Conservation (phyloP, 2,329 filamentous ascomycete species). For the Beauveria sp. region DNA sequence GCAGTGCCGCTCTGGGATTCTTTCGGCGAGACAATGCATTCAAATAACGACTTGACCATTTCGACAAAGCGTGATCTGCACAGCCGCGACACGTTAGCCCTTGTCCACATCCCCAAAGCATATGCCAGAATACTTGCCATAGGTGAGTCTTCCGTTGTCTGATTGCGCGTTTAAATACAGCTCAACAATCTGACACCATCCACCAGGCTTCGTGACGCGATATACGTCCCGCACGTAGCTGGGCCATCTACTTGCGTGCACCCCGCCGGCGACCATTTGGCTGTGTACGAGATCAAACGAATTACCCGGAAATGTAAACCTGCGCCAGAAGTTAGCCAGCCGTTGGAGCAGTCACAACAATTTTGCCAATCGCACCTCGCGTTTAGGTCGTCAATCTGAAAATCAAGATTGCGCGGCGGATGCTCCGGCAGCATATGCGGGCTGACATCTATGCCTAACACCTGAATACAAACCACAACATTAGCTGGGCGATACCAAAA, state of each 20-base stretch:
- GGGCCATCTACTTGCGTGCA: slow-evolving; percentile 65
- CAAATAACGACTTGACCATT: slow-evolving; percentile 61
- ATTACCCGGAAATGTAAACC: slow-evolving; percentile 60
- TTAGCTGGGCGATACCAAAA: background rate
- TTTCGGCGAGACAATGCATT: slow-evolving; percentile 55
- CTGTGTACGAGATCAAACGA: slow-evolving; percentile 82
- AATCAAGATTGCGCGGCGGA: slow-evolving; percentile 56
- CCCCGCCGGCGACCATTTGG: slow-evolving; percentile 61
- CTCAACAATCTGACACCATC: slow-evolving; percentile 87
- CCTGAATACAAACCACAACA: slow-evolving; percentile 35
- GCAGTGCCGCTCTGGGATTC: slow-evolving; percentile 56
- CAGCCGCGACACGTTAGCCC: slow-evolving; percentile 8
- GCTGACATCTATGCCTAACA: slow-evolving; percentile 64
- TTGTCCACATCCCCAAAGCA: background rate
- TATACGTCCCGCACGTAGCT: slow-evolving; percentile 71
- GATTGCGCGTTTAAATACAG: slow-evolving; percentile 81
- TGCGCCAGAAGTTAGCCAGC: slow-evolving; percentile 17
- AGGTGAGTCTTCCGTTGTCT: slow-evolving; percentile 69
- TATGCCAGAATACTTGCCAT: slow-evolving; percentile 34
- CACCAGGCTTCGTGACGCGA: slow-evolving; percentile 62
- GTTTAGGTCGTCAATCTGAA: slow-evolving; percentile 69
- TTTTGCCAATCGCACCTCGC: slow-evolving; percentile 37
- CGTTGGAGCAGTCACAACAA: background rate
- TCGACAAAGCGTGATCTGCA: slow-evolving; percentile 53
- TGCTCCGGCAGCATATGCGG: slow-evolving; percentile 62